Percentiles rank a stretch among this genome's conserved stretches.
Evolutionary conservation across 208 protist species (phyloP).

Genomic region (Acanthamoeba lenticulata): DNA sequence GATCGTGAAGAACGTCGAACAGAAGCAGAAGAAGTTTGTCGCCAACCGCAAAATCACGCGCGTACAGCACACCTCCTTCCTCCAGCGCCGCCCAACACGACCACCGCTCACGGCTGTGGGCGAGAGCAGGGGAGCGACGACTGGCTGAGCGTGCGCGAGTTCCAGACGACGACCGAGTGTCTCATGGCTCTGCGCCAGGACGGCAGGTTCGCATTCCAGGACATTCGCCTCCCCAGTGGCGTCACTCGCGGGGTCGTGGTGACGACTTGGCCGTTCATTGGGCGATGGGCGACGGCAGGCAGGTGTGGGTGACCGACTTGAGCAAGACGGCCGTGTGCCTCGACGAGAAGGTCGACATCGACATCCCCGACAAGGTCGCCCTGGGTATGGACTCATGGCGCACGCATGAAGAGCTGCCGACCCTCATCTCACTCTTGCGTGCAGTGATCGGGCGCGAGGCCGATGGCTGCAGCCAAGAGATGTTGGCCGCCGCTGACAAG

Average conservation of each 20-base stretch:
- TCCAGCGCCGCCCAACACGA: too few species aligned
- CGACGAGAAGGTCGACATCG: not conserved
- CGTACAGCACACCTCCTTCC: too few species aligned
- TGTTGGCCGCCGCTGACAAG: conserved; percentile 24
- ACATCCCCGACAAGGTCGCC: not conserved
- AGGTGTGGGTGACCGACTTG: conserved; percentile 41
- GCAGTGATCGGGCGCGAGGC: conserved; percentile 12
- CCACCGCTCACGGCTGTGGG: too few species aligned
- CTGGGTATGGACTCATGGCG: not conserved
- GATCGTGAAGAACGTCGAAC: conserved; percentile 5
- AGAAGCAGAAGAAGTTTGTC: conserved; percentile 50
- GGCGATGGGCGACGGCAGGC: not conserved
- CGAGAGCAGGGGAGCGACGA: conserved; percentile 15
- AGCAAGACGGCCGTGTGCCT: conserved; percentile 2
- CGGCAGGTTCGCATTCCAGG: not conserved
- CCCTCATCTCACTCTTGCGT: not conserved
- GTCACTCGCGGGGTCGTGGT: not conserved
- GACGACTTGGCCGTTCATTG: not conserved
- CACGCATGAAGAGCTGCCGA: not conserved
- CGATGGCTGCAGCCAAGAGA: conserved; percentile 34
- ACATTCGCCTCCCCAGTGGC: too few species aligned
- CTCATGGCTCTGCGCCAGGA: not conserved
- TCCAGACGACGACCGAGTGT: not conserved
- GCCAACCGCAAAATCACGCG: conserved; percentile 13
- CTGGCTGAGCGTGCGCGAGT: conserved; percentile 24